Percentiles rank a stretch among this genome's conserved stretches.
phyloP scores from a whole-genome alignment of 225 moss, liverwort and hornwort genomes.

The Physcomitrellopsis africana region DNA sequence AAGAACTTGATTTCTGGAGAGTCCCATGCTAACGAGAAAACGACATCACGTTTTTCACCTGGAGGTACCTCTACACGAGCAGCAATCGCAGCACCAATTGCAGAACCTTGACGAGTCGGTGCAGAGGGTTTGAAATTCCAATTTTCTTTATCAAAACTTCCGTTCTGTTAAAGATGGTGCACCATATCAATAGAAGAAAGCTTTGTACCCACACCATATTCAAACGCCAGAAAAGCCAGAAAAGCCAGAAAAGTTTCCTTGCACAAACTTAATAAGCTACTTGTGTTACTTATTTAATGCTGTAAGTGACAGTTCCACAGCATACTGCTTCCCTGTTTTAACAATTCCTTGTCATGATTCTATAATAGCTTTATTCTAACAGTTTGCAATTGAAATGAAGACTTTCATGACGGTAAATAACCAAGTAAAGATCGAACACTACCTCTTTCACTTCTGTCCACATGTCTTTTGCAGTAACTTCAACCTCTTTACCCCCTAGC shows the following conservation, averaged over 20 bases:
- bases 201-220: background rate
- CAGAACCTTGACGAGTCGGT: slow-evolving; percentile 66
- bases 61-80: slow-evolving; percentile 76
- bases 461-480: slow-evolving; percentile 81
- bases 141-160: slow-evolving; percentile 63
- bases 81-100: slow-evolving; percentile 90
- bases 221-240: slow-evolving; percentile 19
- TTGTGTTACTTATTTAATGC: slow-evolving; percentile 11
- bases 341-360: slow-evolving; percentile 11
- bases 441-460: slow-evolving; percentile 89
- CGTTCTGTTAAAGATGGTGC: slow-evolving; percentile 54
- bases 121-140: slow-evolving; percentile 61
- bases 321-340: slow-evolving; percentile 7
- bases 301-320: slow-evolving; percentile 24
- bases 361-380: slow-evolving; percentile 9
- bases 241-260: slow-evolving; percentile 8
- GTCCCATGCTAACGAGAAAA: slow-evolving; percentile 94
- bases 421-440: slow-evolving; percentile 11
- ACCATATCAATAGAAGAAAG: slow-evolving; percentile 16
- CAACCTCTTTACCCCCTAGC: slow-evolving; percentile 69
- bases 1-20: slow-evolving; percentile 84
- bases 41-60: slow-evolving; percentile 85
- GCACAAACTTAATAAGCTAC: slow-evolving; percentile 3
- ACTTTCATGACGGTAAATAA: slow-evolving; percentile 4
- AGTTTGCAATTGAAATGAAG: slow-evolving; percentile 6